A percentile compares a stretch with the other conserved stretches of the same genome.
phyloP scores from a whole-genome alignment of 2,329 filamentous ascomycete species.

The Cordyceps militaris region DNA sequence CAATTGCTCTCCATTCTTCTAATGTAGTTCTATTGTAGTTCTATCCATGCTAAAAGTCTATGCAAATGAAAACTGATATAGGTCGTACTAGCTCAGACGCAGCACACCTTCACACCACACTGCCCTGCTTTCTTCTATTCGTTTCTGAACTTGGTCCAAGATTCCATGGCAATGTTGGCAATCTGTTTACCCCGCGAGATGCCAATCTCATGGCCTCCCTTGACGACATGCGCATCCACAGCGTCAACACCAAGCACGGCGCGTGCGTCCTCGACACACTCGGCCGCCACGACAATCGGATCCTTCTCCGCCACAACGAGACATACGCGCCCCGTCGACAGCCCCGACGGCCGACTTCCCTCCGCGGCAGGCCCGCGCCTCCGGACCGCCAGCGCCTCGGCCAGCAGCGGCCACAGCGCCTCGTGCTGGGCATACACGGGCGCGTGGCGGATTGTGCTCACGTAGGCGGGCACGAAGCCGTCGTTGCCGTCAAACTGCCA shows the following conservation, averaged over 20 bases:
- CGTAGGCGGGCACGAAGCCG: conserved; percentile 64
- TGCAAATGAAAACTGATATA: too few relatives aligned
- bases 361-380: not conserved
- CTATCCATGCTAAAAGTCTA: too few relatives aligned
- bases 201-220: conserved; percentile 64
- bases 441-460: conserved; percentile 62
- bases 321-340: conserved; percentile 46
- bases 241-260: conserved; percentile 49
- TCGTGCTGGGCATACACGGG: conserved; percentile 57
- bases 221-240: conserved; percentile 48
- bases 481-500: conserved; percentile 63
- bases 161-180: conserved; percentile 33
- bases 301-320: conserved; percentile 62
- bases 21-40: too few relatives aligned
- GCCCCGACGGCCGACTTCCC: conserved; percentile 26
- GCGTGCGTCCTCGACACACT: conserved; percentile 55
- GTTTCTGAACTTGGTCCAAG: conserved; percentile 22
- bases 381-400: conserved; percentile 34
- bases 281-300: conserved; percentile 57
- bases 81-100: too few relatives aligned
- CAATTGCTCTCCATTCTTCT: too few relatives aligned
- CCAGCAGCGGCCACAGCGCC: conserved; percentile 53
- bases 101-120: not conserved
- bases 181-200: conserved; percentile 55
- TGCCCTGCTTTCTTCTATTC: not conserved